Percentiles rank a stretch among this genome's conserved stretches.
Conservation (phyloP, 2,329 filamentous ascomycete species). For the Colletotrichum navitas region DNA sequence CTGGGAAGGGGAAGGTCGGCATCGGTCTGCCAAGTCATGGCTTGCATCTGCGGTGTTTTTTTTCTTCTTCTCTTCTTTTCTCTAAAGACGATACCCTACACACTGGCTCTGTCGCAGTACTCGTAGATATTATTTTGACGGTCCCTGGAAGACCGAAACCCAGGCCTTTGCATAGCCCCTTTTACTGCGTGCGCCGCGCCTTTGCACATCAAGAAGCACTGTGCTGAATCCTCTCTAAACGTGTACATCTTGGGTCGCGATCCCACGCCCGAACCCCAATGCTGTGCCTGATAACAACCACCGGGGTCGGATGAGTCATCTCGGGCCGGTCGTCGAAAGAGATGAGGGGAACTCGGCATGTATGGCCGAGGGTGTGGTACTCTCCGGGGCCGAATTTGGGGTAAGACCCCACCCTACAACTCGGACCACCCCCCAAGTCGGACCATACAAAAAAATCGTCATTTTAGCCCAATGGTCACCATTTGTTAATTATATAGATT, state of each 20-base stretch:
- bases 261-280: not conserved
- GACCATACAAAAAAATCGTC: too few species aligned
- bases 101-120: constrained; percentile 18
- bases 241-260: not conserved
- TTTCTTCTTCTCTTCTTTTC: not conserved
- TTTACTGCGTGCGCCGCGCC: not conserved
- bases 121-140: constrained; percentile 12
- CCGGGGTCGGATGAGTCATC: not conserved
- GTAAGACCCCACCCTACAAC: too few species aligned
- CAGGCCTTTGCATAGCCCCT: not conserved
- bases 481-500: too few species aligned
- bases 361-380: constrained; percentile 3
- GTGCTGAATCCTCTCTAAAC: not conserved
- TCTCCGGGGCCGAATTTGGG: constrained; percentile 34
- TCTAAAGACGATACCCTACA: constrained; percentile 33
- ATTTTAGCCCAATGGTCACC: too few species aligned
- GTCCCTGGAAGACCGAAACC: not conserved
- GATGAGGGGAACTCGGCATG: constrained; percentile 34
- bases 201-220: not conserved
- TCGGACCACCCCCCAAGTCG: too few species aligned
- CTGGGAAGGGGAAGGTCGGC: constrained; percentile 13
- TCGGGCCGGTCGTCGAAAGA: constrained; percentile 6
- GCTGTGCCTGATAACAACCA: not conserved
- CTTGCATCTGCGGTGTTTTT: constrained; percentile 28
- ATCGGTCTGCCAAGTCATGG: constrained; percentile 11